Evolutionary conservation across 1,284 basidiomycete genomes (phyloP).

Genomic region (Xerocomus nothofagi): DNA sequence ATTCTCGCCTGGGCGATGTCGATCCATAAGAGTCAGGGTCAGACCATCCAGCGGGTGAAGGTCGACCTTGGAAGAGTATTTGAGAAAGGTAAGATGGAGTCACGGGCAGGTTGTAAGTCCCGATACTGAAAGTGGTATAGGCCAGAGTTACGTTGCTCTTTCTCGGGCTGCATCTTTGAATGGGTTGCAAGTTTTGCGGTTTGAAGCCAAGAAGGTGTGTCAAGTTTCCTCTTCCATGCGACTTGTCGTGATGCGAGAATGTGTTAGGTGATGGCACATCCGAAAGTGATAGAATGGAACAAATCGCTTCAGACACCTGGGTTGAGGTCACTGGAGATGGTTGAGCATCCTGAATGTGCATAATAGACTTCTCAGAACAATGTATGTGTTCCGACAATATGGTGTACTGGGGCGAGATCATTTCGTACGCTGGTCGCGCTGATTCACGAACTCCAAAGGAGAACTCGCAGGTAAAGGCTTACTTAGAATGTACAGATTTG

Average conservation of each 20-base stretch:
- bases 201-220: slow-evolving; percentile 65
- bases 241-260: background rate
- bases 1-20: slow-evolving; percentile 78
- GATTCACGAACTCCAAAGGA: background rate
- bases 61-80: slow-evolving; percentile 65
- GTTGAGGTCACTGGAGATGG: background rate
- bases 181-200: slow-evolving; percentile 77
- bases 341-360: background rate
- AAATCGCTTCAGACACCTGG: slow-evolving; percentile 21
- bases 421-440: background rate
- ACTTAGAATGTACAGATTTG: background rate
- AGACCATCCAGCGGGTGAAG: slow-evolving; percentile 68
- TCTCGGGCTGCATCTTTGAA: slow-evolving; percentile 80
- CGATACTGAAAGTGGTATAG: slow-evolving; percentile 30
- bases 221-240: background rate
- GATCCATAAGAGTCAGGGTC: slow-evolving; percentile 81
- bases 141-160: slow-evolving; percentile 82
- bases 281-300: slow-evolving; percentile 51
- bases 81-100: slow-evolving; percentile 57
- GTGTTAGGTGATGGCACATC: slow-evolving; percentile 50
- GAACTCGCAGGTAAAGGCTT: background rate
- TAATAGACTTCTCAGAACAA: background rate
- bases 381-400: slow-evolving; percentile 7
- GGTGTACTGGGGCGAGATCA: background rate
- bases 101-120: background rate